Percentiles rank a stretch among this genome's conserved stretches.
These are phyloP conservation scores for Lyophyllum atratum DNA, from an alignment of 768 basidiomycete genomes.

Conservation along the genomic window DNA sequence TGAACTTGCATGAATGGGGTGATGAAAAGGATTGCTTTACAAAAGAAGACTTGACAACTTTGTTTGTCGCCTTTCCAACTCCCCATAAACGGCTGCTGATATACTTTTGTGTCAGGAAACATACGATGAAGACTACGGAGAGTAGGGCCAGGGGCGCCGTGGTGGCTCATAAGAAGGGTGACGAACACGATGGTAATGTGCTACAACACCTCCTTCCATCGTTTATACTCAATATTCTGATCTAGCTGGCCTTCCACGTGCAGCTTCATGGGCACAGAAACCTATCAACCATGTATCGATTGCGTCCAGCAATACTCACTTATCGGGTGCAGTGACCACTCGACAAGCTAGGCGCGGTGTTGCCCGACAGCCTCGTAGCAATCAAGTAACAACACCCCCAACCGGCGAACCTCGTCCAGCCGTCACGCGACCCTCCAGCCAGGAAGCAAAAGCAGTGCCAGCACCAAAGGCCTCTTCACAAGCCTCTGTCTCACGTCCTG, in stretches of 20 bases:
- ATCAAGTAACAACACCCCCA: constrained; percentile 26
- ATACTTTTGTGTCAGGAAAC: constrained; percentile 58
- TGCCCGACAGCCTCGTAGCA: constrained; percentile 50
- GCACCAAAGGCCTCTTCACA: constrained; percentile 47
- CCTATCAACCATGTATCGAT: constrained; percentile 23
- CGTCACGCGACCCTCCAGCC: constrained; percentile 30
- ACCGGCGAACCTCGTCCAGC: constrained; percentile 34
- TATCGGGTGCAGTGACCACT: constrained; percentile 23
- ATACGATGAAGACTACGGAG: constrained; percentile 90
- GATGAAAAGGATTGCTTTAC: constrained; percentile 98
- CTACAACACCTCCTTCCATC: constrained; percentile 1
- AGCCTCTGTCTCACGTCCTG: constrained; percentile 61
- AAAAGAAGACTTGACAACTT: constrained; percentile 91
- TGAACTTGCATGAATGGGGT: constrained; percentile 97
- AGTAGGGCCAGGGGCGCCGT: constrained; percentile 53
- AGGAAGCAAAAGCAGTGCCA: constrained; percentile 42
- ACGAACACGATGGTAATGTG: constrained; percentile 55
- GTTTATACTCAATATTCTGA: constrained; percentile 12
- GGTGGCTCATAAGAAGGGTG: constrained; percentile 58
- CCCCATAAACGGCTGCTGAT: constrained; percentile 10
- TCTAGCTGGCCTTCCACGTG: constrained; percentile 61
- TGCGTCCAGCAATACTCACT: constrained; percentile 11
- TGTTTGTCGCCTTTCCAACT: constrained; percentile 49
- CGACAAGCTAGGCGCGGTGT: constrained; percentile 46
- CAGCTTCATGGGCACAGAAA: constrained; percentile 64